Conservation (phyloP, 2,329 filamentous ascomycete species). For the Cladosporium sp. region DNA sequence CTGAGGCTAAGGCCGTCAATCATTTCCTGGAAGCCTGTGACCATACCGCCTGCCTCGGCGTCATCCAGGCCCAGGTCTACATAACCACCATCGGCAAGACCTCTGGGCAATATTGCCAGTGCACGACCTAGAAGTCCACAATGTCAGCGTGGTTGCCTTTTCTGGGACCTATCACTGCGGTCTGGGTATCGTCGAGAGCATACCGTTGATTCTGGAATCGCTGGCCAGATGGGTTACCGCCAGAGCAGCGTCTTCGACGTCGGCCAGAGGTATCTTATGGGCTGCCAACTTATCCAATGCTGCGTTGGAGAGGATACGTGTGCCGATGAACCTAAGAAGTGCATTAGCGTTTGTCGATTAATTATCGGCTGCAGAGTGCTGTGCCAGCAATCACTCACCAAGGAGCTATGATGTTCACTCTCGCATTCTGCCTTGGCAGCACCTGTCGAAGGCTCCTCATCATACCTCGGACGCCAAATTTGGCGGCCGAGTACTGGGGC, state of each 20-base stretch:
- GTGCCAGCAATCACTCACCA: constrained; percentile 23
- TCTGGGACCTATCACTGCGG: background rate
- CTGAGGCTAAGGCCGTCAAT: background rate
- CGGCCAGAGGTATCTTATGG: constrained; percentile 24
- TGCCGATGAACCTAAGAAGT: constrained; percentile 28
- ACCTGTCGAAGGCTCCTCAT: constrained; percentile 42
- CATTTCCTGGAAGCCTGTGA: background rate
- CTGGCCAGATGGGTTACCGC: constrained; percentile 28
- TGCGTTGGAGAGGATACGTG: constrained; percentile 28
- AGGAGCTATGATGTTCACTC: constrained; percentile 45
- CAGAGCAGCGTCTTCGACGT: constrained; percentile 27
- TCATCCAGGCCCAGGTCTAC: constrained; percentile 26
- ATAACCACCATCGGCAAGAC: constrained; percentile 23
- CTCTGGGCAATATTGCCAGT: constrained; percentile 24
- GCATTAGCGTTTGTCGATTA: background rate
- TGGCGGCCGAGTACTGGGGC: constrained; percentile 44
- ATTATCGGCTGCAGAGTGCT: background rate
- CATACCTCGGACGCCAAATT: constrained; percentile 47
- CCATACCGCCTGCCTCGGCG: background rate
- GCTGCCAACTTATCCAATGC: constrained; percentile 21
- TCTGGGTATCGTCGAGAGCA: background rate
- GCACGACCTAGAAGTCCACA: constrained; percentile 25
- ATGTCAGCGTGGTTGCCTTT: background rate
- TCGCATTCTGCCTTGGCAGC: constrained; percentile 45
- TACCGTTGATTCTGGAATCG: constrained; percentile 28